Conservation (phyloP, 257 asterid genomes). For the Lycium barbarum region DNA sequence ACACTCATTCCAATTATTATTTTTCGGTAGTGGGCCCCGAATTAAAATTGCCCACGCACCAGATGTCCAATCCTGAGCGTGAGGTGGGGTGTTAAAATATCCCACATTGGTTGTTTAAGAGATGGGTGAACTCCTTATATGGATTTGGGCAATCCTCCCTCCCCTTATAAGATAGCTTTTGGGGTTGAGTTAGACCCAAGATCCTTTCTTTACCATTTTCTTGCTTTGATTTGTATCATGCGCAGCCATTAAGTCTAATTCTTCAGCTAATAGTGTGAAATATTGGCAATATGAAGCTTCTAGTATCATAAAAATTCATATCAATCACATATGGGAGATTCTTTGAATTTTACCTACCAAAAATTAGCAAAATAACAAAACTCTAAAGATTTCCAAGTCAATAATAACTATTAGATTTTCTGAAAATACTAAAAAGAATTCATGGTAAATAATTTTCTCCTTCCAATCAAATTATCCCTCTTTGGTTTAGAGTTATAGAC, state of each 20-base stretch:
- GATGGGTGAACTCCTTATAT: no score
- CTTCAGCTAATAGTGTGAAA: background rate
- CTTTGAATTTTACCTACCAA: conserved; percentile 6
- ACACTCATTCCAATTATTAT: no score
- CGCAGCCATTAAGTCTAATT: background rate
- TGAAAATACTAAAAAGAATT: background rate
- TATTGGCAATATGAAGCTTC: background rate
- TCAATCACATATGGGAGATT: background rate
- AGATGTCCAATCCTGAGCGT: no score
- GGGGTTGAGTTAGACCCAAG: no score
- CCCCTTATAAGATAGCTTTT: no score
- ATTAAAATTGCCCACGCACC: no score
- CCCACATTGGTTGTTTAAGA: no score
- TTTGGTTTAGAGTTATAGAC: no score
- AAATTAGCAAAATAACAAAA: background rate
- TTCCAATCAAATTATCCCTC: no score
- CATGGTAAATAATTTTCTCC: background rate
- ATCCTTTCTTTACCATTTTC: background rate
- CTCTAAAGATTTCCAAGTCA: background rate
- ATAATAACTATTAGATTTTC: background rate
- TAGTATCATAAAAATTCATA: background rate
- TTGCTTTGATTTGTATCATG: conserved; percentile 18
- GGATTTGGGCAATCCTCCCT: no score
- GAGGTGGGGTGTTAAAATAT: no score
- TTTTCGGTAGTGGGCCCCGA: no score